These are phyloP conservation scores for Phialophora chinensis DNA, from an alignment of 2,329 filamentous ascomycete genomes.

Conservation along the genomic window DNA sequence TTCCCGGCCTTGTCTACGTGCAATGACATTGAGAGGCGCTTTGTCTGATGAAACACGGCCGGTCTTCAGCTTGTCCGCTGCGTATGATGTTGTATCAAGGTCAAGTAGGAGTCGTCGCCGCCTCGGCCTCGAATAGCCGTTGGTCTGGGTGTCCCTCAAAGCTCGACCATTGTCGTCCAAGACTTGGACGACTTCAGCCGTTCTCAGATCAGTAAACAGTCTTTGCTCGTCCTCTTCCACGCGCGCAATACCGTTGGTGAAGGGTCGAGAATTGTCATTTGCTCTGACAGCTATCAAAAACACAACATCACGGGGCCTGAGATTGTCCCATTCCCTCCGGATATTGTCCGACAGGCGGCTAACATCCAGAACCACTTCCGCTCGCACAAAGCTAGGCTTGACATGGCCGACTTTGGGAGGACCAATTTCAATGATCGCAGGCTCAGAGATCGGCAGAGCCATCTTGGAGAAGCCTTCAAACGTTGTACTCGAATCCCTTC, in stretches of 20 bases:
- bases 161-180: slow-evolving; percentile 82
- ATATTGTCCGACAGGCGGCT: slow-evolving; percentile 76
- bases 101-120: slow-evolving; percentile 77
- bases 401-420: slow-evolving; percentile 82
- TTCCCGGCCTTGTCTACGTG: slow-evolving; percentile 82
- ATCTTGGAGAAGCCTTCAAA: slow-evolving; percentile 90
- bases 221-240: slow-evolving; percentile 69
- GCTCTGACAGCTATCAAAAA: slow-evolving; percentile 81
- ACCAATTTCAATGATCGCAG: slow-evolving; percentile 83
- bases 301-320: slow-evolving; percentile 85
- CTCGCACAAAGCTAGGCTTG: slow-evolving; percentile 81
- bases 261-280: slow-evolving; percentile 49
- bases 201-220: slow-evolving; percentile 64
- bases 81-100: slow-evolving; percentile 79
- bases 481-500: slow-evolving; percentile 65
- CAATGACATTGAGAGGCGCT: slow-evolving; percentile 75
- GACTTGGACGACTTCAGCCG: slow-evolving; percentile 84
- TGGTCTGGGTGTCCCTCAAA: slow-evolving; percentile 70
- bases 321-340: slow-evolving; percentile 84
- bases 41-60: slow-evolving; percentile 76
- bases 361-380: slow-evolving; percentile 84
- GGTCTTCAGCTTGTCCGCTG: slow-evolving; percentile 72
- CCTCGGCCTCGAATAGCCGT: slow-evolving; percentile 66
- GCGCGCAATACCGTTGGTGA: slow-evolving; percentile 60
- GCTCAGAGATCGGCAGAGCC: slow-evolving; percentile 84